Evolutionary conservation across 2,329 filamentous ascomycete genomes (phyloP), one percentile per base, ranked within the genome.

Genomic region (Bertia moriformis): DNA sequence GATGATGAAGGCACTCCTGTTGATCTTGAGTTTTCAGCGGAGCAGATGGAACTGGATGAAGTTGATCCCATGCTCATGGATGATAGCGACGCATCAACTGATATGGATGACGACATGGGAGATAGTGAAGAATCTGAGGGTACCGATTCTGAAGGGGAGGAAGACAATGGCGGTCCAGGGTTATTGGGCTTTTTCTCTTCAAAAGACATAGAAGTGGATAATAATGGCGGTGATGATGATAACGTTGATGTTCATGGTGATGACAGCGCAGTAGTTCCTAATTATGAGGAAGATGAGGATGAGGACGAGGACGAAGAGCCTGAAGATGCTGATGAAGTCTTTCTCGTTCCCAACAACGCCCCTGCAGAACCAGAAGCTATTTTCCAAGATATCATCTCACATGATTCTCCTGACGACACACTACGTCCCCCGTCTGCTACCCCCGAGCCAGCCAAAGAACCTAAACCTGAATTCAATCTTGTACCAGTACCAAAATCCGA

Each of bases 31-130:
- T 10, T n/a, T 10, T 10, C 24, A n/a, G 10, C n/a, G 24, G 24
- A 29, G 24, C 24, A 29, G 24, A 29, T 29, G 10, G 24, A 2
- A 52, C 50, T 20, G 48, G 14, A 40, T 10, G 53, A 58, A 40
- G 44, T 46, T 38, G 47, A 46, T 18, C 42, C 44, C 18, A 55
- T 55, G 4, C 47, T 55, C 32, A 62, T 64, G 33, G 72, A 75
- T 5, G 74, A 67, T 3, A 72, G 67, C 33, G 76, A 81, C 45
- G 75, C 80, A 50, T 79, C 76, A 2, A 61, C 79, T 17, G 73
- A 78, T 47, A 81, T 81, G 75, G 75, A 80, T 45, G 74, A 79
- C 42, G 57, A 77, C 46, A 35, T 35, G 32, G 15, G 32, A 7
- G 32, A 35, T 35, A 35, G 32, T 17, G 32, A 35, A 10, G 32